A percentile compares a stretch with the other conserved stretches of the same genome.
Conservation (phyloP, 2,329 filamentous ascomycete species). For the Stachybotrys chartarum region DNA sequence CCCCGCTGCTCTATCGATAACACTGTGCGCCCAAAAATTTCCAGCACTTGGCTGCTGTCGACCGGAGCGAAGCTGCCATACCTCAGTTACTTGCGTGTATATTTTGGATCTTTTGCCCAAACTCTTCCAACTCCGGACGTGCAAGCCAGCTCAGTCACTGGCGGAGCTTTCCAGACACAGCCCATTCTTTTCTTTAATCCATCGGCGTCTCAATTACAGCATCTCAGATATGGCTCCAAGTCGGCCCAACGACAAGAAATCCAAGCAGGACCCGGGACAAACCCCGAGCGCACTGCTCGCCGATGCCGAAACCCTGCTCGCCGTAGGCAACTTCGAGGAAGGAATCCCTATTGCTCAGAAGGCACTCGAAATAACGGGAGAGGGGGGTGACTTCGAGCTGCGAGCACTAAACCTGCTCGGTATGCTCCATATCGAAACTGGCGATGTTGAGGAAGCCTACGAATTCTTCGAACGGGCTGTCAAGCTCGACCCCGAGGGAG, state of each 20-base stretch:
- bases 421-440: conserved; percentile 75
- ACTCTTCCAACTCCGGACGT: no score
- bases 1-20: conserved; percentile 8
- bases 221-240: conserved; percentile 31
- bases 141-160: no score
- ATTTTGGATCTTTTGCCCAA: background rate
- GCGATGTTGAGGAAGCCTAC: conserved; percentile 70
- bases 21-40: conserved; percentile 6
- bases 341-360: conserved; percentile 31
- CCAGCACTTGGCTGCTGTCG: background rate
- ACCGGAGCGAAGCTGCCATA: background rate
- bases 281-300: conserved; percentile 22
- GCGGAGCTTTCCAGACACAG: no score
- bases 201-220: background rate
- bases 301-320: conserved; percentile 34
- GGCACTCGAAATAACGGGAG: conserved; percentile 35
- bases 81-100: background rate
- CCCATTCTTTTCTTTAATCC: background rate
- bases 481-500: conserved; percentile 68
- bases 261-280: conserved; percentile 21
- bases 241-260: conserved; percentile 28
- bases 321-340: conserved; percentile 33
- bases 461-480: conserved; percentile 67
- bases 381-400: conserved; percentile 44
- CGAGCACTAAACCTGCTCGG: conserved; percentile 70